Evolutionary conservation across 257 asterid species (phyloP), one percentile per base, ranked within the genome.

Genomic region (Solanum bulbocastanum): DNA sequence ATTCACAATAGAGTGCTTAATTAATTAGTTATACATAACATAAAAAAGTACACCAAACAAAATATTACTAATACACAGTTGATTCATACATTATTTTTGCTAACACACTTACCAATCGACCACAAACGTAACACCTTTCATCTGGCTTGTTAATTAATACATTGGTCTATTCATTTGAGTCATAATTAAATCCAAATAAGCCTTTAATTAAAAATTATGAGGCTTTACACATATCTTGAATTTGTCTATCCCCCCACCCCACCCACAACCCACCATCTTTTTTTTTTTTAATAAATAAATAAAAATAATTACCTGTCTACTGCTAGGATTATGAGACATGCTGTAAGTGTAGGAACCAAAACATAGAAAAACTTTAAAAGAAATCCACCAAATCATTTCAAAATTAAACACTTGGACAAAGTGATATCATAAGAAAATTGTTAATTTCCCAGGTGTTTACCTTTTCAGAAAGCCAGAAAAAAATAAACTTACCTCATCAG

Each of bases 1-100:
- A 46, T 49, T 14, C 58, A 5, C 22, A 15, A 44, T 44, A 44
- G 2, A 44, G 2, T 49, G 22, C 3, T 15, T 46, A 16, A 6
- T 4, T 56, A 18, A 56, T 56, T 18, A 56, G 2, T 18, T 20
- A 56, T 7, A 6, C 65, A 56, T 20, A 6, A 20, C 25, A 56
- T 1, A 1, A 18, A 56, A 9, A 56, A 18, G n/a, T 18, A 20
- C 0, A 56, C 0, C n/a, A 20, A 56, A 56, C 1, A 56, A 56
- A 20, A 18, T 56, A 56, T 56, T 56, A 7, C 2, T 56, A 18
- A 56, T 18, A 18, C 11, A 56, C 2, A 56, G 18, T 2, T 56
- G 0, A 18, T 18, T 2, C 10, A 18, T 0, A 0, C 10, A 2
- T 20, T 3, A 18, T 56, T 56, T 56, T 56, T 18, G 0, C 11